These are phyloP conservation scores for Epicoccum sorghinum DNA, from an alignment of 2,329 filamentous ascomycete genomes.

Conservation along the genomic window DNA sequence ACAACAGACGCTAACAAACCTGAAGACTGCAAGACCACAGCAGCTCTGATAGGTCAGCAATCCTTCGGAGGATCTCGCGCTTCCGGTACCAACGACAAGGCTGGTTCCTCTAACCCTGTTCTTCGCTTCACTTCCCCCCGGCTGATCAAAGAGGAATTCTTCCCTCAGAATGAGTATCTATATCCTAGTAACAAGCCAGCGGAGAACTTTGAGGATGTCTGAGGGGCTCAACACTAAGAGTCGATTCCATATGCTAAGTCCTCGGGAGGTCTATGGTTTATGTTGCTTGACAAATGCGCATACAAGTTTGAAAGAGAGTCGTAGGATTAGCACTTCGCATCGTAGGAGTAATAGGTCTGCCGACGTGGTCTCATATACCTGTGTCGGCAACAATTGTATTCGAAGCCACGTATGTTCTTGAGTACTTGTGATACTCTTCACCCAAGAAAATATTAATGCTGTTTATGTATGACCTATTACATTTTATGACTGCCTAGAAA, in stretches of 20 bases:
- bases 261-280: too few relatives aligned
- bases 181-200: conserved; percentile 56
- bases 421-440: too few relatives aligned
- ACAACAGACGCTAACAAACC: conserved; percentile 6
- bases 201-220: conserved; percentile 7
- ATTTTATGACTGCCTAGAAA: too few relatives aligned
- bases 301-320: too few relatives aligned
- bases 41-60: conserved; percentile 54
- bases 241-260: not conserved
- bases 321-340: too few relatives aligned
- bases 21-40: conserved; percentile 36
- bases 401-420: too few relatives aligned
- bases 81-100: conserved; percentile 63
- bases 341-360: too few relatives aligned
- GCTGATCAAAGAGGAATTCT: conserved; percentile 61
- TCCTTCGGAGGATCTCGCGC: conserved; percentile 59
- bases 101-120: conserved; percentile 57
- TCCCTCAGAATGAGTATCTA: conserved; percentile 52
- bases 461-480: too few relatives aligned
- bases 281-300: too few relatives aligned
- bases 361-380: too few relatives aligned
- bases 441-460: too few relatives aligned
- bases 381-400: too few relatives aligned
- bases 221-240: conserved; percentile 5
- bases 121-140: conserved; percentile 60